phyloP scores from a whole-genome alignment of 495 filamentous ascomycete genomes.

The Hyaloscypha variabilis region DNA sequence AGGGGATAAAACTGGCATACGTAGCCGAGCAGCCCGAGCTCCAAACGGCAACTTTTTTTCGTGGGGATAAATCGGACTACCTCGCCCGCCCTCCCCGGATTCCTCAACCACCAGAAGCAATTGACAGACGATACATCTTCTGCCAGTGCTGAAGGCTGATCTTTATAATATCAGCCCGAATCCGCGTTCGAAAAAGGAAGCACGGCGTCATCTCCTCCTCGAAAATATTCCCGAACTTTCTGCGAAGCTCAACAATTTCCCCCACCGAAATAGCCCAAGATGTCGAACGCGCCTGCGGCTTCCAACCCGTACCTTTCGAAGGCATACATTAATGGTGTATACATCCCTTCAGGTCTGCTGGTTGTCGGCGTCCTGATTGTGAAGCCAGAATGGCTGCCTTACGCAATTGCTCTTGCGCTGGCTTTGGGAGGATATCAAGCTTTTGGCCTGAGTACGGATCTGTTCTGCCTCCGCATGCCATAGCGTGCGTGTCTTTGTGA shows the following conservation, averaged over 20 bases:
- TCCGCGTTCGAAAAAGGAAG: neutral
- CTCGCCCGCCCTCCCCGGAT: neutral
- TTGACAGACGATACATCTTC: neutral
- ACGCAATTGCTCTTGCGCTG: slow-evolving; percentile 66
- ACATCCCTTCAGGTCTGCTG: slow-evolving; percentile 83
- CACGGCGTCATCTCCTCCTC: neutral
- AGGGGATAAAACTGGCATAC: neutral
- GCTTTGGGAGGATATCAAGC: slow-evolving; percentile 66
- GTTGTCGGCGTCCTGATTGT: slow-evolving; percentile 74
- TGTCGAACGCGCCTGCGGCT: neutral
- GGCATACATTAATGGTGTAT: slow-evolving; percentile 69
- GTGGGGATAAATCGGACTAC: neutral
- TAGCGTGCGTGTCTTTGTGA: neutral
- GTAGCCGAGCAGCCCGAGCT: neutral
- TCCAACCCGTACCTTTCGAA: slow-evolving; percentile 23
- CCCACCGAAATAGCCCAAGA: slow-evolving; percentile 1
- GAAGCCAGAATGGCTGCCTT: slow-evolving; percentile 76
- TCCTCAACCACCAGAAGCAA: neutral
- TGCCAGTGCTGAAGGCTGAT: neutral
- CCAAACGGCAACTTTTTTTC: slow-evolving; percentile 5
- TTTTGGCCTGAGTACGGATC: slow-evolving; percentile 56
- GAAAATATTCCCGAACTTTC: neutral
- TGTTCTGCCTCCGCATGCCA: neutral
- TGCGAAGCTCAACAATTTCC: slow-evolving; percentile 19
- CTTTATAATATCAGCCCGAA: neutral